Base-by-base conservation (phyloP, 2,329 filamentous ascomycete species). In the Didymella exigua region DNA sequence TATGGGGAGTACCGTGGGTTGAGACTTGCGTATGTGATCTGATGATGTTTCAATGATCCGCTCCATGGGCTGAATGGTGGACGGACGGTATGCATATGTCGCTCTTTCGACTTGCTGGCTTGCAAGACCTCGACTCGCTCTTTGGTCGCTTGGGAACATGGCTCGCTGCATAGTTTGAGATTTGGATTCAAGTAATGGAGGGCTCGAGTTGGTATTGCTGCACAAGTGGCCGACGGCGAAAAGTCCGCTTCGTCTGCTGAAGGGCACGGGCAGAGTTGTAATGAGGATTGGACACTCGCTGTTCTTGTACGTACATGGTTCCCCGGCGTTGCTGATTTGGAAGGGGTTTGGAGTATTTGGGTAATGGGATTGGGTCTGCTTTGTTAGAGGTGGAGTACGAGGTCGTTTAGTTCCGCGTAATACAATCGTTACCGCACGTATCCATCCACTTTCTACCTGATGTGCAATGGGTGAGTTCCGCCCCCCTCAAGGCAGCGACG, bases 1-100 rank as follows among this genome's bases (percentile, higher is more conserved):
- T 46, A 69, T 72, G 58, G 71, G 74, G 42, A 73, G 71, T 33
- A 69, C 62, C n/a, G 68, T 75, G 54, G 71, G 66, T 21, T 75
- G 31, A 50, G 31, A 4, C n/a, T 10, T 18, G 1, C n/a, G 3
- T 3, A 5, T n/a, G 13, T 16, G 21, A 23, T 2, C 5, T 38
- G 36, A 16, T 2, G 13, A 23, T 24, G 7, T n/a, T 4, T 13
- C 19, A 3, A 36, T 5, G 33, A 9, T 36, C 18, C 9, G 11
- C 3, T 9, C 6, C n/a, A 16, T 14, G 13, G 4, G 2, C 4
- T 26, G 26, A 36, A 16, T n/a, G n/a, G 10, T 11, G 27, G 27
- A 37, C 33, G 16, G 33, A 24, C 8, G 18, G 14, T 7, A 18
- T 16, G 18, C 26, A 30, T 2, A 0, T 1, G 16, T 14, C 16